phyloP scores from a whole-genome alignment of 2,329 filamentous ascomycete species.

The Aureobasidium sp. region DNA sequence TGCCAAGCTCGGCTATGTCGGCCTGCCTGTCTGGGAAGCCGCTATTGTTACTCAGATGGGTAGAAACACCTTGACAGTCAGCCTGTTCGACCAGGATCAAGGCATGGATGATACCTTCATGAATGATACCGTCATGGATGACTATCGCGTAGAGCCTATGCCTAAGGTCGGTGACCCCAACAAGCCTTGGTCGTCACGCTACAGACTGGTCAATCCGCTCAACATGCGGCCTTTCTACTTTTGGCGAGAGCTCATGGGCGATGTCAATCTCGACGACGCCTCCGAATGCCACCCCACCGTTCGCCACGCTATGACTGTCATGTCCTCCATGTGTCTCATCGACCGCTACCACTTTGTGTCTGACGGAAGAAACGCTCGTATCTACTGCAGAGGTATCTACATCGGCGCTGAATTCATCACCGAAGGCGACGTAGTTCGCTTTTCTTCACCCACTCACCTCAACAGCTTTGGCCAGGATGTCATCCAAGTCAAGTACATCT shows the following conservation, averaged over 20 bases:
- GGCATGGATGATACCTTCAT: neutral
- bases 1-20: conserved; percentile 16
- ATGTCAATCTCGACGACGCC: conserved; percentile 29
- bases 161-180: conserved; percentile 41
- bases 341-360: conserved; percentile 49
- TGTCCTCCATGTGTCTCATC: conserved; percentile 47
- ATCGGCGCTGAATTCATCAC: conserved; percentile 51
- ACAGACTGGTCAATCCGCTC: conserved; percentile 49
- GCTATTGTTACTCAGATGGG: conserved; percentile 49
- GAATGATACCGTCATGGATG: conserved; percentile 29
- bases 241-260: conserved; percentile 45
- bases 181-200: conserved; percentile 48
- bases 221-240: conserved; percentile 49
- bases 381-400: conserved; percentile 50
- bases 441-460: conserved; percentile 28
- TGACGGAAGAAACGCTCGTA: conserved; percentile 46
- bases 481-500: conserved; percentile 37
- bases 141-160: conserved; percentile 52
- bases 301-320: conserved; percentile 45
- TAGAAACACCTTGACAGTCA: neutral
- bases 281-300: conserved; percentile 48
- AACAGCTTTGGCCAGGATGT: conserved; percentile 15
- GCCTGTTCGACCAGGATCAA: neutral
- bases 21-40: conserved; percentile 49
- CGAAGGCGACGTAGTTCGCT: conserved; percentile 48